phyloP scores from a whole-genome alignment of 179 eudicot genomes.

The Carnegiea gigantea region DNA sequence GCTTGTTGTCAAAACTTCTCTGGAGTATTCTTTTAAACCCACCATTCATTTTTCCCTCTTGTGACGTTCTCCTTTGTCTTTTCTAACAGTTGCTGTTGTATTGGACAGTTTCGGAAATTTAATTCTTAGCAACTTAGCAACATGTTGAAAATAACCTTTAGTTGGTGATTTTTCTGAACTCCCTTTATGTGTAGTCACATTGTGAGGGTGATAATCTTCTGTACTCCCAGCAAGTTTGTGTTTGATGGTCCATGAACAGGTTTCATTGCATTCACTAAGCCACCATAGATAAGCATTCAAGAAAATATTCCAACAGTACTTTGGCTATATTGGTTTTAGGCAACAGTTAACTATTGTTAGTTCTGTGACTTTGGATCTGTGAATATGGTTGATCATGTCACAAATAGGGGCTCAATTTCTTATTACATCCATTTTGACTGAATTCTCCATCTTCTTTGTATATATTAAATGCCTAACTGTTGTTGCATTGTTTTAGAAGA shows the following conservation, averaged over 20 bases:
- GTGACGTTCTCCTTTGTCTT: not conserved
- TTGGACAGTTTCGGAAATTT: not conserved
- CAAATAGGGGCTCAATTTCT: not conserved
- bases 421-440: not conserved
- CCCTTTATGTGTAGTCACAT: not conserved
- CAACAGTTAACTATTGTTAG: not conserved
- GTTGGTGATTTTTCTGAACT: not conserved
- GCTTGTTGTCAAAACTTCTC: not conserved
- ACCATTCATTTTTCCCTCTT: not conserved
- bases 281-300: not conserved
- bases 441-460: not conserved
- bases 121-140: not conserved
- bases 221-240: not conserved
- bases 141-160: not conserved
- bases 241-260: not conserved
- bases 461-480: not conserved
- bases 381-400: not conserved
- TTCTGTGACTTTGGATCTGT: not conserved
- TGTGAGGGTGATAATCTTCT: not conserved
- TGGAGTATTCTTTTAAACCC: not conserved
- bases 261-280: not conserved
- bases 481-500: constrained; percentile 53
- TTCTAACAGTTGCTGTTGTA: not conserved
- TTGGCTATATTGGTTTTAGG: constrained; percentile 5
- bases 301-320: not conserved